These are phyloP conservation scores for Scenedesmus sp. DNA, from an alignment of 163 green algal genomes.

Conservation along the genomic window DNA sequence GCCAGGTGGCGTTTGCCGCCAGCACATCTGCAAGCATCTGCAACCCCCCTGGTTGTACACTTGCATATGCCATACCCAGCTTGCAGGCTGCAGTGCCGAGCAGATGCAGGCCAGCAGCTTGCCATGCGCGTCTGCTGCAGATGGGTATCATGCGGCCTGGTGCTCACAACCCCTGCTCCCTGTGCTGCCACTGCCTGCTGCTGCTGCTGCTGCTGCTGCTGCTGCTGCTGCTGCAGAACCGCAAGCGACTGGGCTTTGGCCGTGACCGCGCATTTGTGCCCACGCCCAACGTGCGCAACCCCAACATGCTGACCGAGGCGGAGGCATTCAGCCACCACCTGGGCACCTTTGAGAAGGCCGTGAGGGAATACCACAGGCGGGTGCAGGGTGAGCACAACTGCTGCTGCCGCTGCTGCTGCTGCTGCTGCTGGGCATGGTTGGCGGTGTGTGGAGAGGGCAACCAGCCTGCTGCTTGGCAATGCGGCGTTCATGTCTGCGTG, in stretches of 20 bases:
- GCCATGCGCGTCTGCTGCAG: too few relatives aligned
- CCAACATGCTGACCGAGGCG: constrained; percentile 64
- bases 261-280: constrained; percentile 62
- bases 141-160: too few relatives aligned
- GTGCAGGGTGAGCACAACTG: constrained; percentile 28
- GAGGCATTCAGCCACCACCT: constrained; percentile 62
- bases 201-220: background rate
- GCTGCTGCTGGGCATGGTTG: background rate
- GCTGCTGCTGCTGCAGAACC: constrained; percentile 52
- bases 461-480: background rate
- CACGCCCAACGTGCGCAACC: constrained; percentile 68
- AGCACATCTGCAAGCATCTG: too few relatives aligned
- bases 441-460: too few relatives aligned
- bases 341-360: constrained; percentile 19
- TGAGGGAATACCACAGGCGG: constrained; percentile 11
- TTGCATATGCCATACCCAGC: too few relatives aligned
- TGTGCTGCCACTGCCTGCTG: background rate
- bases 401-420: background rate
- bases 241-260: constrained; percentile 52
- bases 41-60: too few relatives aligned
- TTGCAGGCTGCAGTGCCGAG: too few relatives aligned
- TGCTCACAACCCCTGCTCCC: too few relatives aligned
- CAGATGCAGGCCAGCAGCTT: background rate
- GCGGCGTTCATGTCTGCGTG: background rate
- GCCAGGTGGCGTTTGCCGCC: too few relatives aligned